phyloP scores from a whole-genome alignment of 2,329 filamentous ascomycete species.

The Fusarium xyrophilum region DNA sequence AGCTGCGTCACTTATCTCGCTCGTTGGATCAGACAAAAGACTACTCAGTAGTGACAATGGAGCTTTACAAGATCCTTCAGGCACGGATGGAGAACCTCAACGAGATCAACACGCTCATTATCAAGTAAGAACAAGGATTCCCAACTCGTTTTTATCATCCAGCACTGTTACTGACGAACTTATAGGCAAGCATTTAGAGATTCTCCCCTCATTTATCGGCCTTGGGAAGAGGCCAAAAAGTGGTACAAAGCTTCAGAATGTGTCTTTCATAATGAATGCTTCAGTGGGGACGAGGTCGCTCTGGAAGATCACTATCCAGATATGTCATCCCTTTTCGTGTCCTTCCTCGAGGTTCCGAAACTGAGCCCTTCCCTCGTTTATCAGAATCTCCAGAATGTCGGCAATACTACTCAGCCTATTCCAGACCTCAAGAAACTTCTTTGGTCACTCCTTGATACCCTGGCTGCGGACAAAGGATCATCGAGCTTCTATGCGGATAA shows the following conservation, averaged over 20 bases:
- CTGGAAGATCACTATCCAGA: background rate
- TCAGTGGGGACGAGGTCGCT: background rate
- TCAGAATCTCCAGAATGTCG: background rate
- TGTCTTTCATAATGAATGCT: background rate
- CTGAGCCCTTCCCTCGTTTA: background rate
- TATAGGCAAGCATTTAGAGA: background rate
- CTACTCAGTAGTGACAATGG: fast-evolving
- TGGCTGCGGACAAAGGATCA: background rate
- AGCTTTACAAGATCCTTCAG: background rate
- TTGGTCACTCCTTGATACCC: background rate
- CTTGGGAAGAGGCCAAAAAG: fast-evolving
- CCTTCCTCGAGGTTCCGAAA: background rate
- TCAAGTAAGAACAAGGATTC: background rate
- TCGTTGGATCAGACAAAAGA: background rate
- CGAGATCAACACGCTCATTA: background rate
- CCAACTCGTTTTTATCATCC: fast-evolving
- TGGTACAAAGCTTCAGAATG: background rate
- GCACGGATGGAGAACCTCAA: background rate
- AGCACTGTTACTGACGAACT: fast-evolving
- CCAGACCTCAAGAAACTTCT: background rate
- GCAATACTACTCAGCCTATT: background rate
- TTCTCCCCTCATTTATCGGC: background rate
- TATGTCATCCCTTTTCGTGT: background rate
- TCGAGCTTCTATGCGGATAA: background rate
- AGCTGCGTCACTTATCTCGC: background rate